Evolutionary conservation across 306 rosid genomes (phyloP), one percentile per base, ranked within the genome.

Genomic region (Mimosa bimucronata): DNA sequence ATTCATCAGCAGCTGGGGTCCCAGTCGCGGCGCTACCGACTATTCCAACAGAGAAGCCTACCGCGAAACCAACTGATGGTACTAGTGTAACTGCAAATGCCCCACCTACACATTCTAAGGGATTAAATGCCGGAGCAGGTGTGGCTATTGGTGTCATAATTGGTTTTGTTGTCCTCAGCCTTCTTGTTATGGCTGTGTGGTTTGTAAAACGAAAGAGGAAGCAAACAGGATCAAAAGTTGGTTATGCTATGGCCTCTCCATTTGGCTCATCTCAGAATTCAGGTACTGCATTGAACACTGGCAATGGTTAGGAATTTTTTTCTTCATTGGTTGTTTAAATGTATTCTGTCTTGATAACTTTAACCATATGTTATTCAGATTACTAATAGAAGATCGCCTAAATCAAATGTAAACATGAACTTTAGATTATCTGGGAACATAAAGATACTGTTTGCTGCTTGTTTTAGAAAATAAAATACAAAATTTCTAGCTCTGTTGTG

Each of bases 191-290:
- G 91, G 88, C 87, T 5, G 79, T 89, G 79, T 91, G 93, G 92
- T 87, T 93, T 77, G 82, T 81, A 73, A 96, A 86, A 82, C 91
- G 80, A 50, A 94, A 89, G 89, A 88, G 81, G 77, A 86, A 86
- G 86, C 80, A 50, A 77, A 81, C 53, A 41, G 86, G 85, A 71
- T 9, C 84, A n/a, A 76, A 80, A 85, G 70, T 41, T 82, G 87
- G 85, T 69, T 91, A 89, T 85, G 79, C 73, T 52, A 52, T 73
- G 68, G 80, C 97, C 52, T 96, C 99, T 71, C 99, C 99, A 48
- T 88, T 86, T 72, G 81, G 92, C 73, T 91, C 98, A 46, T 95
- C 98, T 71, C 98, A 96, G 75, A 96, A 90, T 88, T 96, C 99
- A 90, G 99, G 99, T 96, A 88, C 82, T 73, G 65, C 79, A 18